Percentiles rank a stretch among this genome's conserved stretches.
These are phyloP conservation scores for Penicillium chermesinum DNA, from an alignment of 495 filamentous ascomycete species.

Conservation along the genomic window DNA sequence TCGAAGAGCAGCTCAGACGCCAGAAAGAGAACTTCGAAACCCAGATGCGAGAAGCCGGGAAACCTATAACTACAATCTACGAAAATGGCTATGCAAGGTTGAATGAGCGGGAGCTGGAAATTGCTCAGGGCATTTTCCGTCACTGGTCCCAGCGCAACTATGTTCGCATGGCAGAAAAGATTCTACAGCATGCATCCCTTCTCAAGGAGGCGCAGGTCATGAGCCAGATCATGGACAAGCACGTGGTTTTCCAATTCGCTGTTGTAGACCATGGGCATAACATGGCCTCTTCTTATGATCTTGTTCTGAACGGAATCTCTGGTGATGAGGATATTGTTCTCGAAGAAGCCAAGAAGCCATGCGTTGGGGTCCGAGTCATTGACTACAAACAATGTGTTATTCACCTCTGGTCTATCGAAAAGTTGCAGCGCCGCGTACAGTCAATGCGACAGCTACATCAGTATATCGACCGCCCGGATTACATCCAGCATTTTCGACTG, in stretches of 20 bases:
- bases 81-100: slow-evolving; percentile 56
- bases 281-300: slow-evolving; percentile 89
- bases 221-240: slow-evolving; percentile 94
- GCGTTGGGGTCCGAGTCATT: slow-evolving; percentile 83
- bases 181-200: slow-evolving; percentile 78
- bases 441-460: slow-evolving; percentile 96
- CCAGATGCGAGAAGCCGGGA: slow-evolving; percentile 56
- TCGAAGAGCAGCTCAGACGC: slow-evolving; percentile 69
- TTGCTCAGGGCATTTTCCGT: slow-evolving; percentile 58
- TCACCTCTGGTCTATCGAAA: slow-evolving; percentile 91
- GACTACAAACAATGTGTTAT: slow-evolving; percentile 86
- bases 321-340: slow-evolving; percentile 80
- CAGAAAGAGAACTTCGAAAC: slow-evolving; percentile 75
- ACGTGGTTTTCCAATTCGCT: slow-evolving; percentile 91
- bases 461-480: slow-evolving; percentile 91
- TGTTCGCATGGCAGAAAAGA: slow-evolving; percentile 89
- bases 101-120: slow-evolving; percentile 61
- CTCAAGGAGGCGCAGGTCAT: slow-evolving; percentile 97
- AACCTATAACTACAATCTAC: slow-evolving; percentile 43
- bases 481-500: slow-evolving; percentile 62
- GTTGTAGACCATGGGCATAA: slow-evolving; percentile 84
- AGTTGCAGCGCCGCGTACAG: slow-evolving; percentile 78
- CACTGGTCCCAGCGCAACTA: slow-evolving; percentile 85
- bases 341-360: slow-evolving; percentile 80
- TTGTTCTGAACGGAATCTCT: slow-evolving; percentile 90